Evolutionary conservation across 169 alveolate species (phyloP), one percentile per base, ranked within the genome.

Genomic region (Cryptosporidium xiaoi): DNA sequence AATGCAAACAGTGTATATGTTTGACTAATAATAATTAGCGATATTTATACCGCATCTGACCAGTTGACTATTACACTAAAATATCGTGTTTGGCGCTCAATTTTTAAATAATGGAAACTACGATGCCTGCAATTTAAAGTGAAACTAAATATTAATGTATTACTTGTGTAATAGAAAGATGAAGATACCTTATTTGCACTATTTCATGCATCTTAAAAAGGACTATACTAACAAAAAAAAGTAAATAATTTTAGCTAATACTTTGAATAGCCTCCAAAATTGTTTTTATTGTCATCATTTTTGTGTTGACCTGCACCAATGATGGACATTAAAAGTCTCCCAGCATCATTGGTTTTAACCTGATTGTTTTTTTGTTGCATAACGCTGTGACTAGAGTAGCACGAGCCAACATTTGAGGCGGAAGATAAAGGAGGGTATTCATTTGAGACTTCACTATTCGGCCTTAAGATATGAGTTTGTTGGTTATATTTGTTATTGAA

Each of bases 341-440:
- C 87, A 48, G 87, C 87, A 29, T 77, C 87, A 60, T 77, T 77
- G 15, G 87, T 46, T 50, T 77, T 77, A 15, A 77, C 16, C 29
- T 34, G 69, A 56, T 77, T 77, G 16, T 56, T 56, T 24, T 16
- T 56, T 40, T 58, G 58, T 7, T 44, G 18, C 1, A 20, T 8
- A 16, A 20, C 40, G 12, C 64, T 18, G 5, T 77, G 33, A 69
- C 31, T 24, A 31, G 65, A 48, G 12, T 51, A 18, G 1, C 64
- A 18, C 6, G 77, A 16, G 13, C 34, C 24, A 2, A 44, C 15
- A 56, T 60, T 77, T 8, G 87, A 77, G 27, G 87, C 87, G 15
- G 87, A 77, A 34, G 87, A 77, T 5, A 77, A 66, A 13, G 87
- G 85, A 20, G 85, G 87, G 64, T 77, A 77, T 66, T 77, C 87